phyloP scores from a whole-genome alignment of 176 grass and related monocot species.

The Avena insularis region DNA sequence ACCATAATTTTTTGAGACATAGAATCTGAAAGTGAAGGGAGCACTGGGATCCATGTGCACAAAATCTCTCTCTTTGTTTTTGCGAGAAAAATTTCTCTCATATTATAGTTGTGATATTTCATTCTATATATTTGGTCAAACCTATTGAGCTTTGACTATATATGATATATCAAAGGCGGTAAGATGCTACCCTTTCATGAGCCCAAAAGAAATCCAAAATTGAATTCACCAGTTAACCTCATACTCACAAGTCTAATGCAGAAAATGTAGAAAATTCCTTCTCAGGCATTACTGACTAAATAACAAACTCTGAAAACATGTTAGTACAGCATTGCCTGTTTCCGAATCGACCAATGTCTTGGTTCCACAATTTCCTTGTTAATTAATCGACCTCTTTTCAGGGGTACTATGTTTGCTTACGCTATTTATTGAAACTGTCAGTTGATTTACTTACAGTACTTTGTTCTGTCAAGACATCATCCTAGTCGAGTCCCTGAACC shows the following conservation, averaged over 20 bases:
- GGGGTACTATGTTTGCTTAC: neutral
- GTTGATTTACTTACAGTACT: slow-evolving; percentile 4
- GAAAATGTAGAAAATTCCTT: neutral
- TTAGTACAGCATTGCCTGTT: neutral
- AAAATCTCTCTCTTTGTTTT: too few relatives aligned
- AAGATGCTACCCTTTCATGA: neutral
- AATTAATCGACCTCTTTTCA: neutral
- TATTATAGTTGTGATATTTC: too few relatives aligned
- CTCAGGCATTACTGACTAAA: neutral
- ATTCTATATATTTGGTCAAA: too few relatives aligned
- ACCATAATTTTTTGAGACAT: too few relatives aligned
- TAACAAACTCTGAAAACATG: slow-evolving; percentile 10
- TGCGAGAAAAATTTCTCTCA: too few relatives aligned
- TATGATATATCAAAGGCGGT: too few relatives aligned
- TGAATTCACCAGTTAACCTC: neutral
- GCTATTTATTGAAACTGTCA: neutral
- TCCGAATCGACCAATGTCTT: neutral
- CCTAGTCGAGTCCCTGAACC: slow-evolving; percentile 71
- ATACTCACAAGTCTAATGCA: neutral
- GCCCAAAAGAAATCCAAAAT: neutral
- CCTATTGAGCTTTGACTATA: too few relatives aligned
- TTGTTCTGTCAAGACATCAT: slow-evolving; percentile 64
- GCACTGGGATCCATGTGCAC: too few relatives aligned
- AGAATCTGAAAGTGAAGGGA: too few relatives aligned
- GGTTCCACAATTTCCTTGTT: neutral